Conservation (phyloP, 495 filamentous ascomycete species). For the Astrothelium subdiscretum region DNA sequence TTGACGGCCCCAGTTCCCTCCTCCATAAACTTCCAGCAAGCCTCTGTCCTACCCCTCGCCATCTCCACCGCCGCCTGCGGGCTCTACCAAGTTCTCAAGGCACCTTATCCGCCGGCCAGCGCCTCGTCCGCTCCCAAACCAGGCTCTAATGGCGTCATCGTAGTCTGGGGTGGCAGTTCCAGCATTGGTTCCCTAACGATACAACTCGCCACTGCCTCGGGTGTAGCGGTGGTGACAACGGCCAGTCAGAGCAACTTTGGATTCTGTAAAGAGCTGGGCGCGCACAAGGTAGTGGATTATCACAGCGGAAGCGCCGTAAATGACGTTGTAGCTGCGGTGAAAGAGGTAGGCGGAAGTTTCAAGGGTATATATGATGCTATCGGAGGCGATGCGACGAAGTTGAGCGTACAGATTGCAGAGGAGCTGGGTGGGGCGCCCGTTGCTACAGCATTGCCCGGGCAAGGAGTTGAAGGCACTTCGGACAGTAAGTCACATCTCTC, state of each 20-base stretch:
- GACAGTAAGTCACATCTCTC: neutral
- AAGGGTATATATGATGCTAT: constrained; percentile 26
- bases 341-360: constrained; percentile 17
- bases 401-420: constrained; percentile 19
- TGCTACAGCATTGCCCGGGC: constrained; percentile 13
- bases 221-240: constrained; percentile 47
- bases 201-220: constrained; percentile 48
- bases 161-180: constrained; percentile 51
- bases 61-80: constrained; percentile 42
- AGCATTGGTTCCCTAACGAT: constrained; percentile 50
- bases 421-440: constrained; percentile 21
- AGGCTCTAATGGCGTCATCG: constrained; percentile 29
- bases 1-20: constrained; percentile 37
- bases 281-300: constrained; percentile 49
- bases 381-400: constrained; percentile 7
- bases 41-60: constrained; percentile 41
- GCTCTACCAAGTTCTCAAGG: constrained; percentile 35
- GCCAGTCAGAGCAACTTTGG: constrained; percentile 43
- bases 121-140: constrained; percentile 16
- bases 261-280: constrained; percentile 42
- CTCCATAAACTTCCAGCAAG: constrained; percentile 34
- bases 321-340: constrained; percentile 26
- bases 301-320: constrained; percentile 25
- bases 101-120: constrained; percentile 27
- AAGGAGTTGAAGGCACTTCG: constrained; percentile 16